phyloP scores from a whole-genome alignment of 805 yeast genomes.

The Zygosaccharomyces bisporus region DNA sequence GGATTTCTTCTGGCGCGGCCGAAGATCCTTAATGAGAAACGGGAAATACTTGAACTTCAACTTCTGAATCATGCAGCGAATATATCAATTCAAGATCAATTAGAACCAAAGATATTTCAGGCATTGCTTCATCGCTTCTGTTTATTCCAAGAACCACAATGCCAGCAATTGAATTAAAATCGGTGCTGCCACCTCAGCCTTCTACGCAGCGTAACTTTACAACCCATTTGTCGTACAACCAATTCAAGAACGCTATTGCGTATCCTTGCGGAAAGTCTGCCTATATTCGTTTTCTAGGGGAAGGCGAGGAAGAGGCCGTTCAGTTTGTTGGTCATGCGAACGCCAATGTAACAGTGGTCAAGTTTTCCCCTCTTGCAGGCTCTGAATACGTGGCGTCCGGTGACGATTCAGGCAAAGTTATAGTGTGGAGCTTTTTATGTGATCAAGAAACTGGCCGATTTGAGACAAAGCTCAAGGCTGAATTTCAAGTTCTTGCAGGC shows the following conservation, averaged over 20 bases:
- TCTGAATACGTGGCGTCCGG: conserved; percentile 91
- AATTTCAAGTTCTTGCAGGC: conserved; percentile 75
- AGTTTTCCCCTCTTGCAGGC: conserved; percentile 66
- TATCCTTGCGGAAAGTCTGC: conserved; percentile 82
- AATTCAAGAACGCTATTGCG: conserved; percentile 62
- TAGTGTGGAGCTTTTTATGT: conserved; percentile 70
- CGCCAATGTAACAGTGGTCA: conserved; percentile 72
- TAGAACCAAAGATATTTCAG: not conserved
- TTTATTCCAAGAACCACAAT: conserved; percentile 10
- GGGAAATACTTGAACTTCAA: not conserved
- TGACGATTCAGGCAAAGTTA: conserved; percentile 84
- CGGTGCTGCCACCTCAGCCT: conserved; percentile 73
- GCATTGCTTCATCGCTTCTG: too few relatives aligned
- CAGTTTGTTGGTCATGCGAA: conserved; percentile 71
- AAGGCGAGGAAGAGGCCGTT: conserved; percentile 41
- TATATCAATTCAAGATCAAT: not conserved
- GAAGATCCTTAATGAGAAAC: not conserved
- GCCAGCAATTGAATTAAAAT: conserved; percentile 27
- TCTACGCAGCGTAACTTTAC: conserved; percentile 66
- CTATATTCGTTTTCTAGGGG: conserved; percentile 57
- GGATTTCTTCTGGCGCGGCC: not conserved
- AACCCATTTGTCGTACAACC: conserved; percentile 70
- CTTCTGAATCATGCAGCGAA: not conserved
- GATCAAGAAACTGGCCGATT: conserved; percentile 46
- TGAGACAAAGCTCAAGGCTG: conserved; percentile 62